Evolutionary conservation across 805 yeast genomes (phyloP), one percentile per base, ranked within the genome.

Genomic region (Zygotorulaspora danielsina): DNA sequence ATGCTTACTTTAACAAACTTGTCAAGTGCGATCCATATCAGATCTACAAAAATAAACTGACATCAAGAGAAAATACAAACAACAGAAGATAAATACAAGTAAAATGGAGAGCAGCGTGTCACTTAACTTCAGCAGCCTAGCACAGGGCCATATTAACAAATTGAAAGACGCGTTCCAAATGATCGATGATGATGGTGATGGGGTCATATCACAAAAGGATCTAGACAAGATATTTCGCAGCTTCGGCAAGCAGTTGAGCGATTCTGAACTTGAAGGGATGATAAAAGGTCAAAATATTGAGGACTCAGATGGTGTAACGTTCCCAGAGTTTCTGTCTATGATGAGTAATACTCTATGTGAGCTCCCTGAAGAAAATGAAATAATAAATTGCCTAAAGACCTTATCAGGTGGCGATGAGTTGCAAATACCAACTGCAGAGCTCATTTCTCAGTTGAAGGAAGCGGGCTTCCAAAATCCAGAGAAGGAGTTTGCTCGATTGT

Each of bases 101-200:
- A 19, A 20, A 12, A 62, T 58, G 54, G 43, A 59, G 11, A 45
- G 46, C 28, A 54, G 60, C 35, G 44, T 51, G 31, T 57, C 69
- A 0, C 55, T 66, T 13, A 61, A 57, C 35, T 60, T 66, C 45
- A 60, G 63, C 32, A 67, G 66, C 44, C 71, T 86, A 13, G 70
- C 80, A 4, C 72, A 76, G 38, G 78, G 71, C 22, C 86, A 84
- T 53, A 76, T 85, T 18, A 67, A 76, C 11, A 81, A 75, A 47
- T 68, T 84, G 40, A 72, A 84, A 41, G 83, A 84, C 49, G 79
- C 93, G 1, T 89, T 88, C 59, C 78, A 84, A 19, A 60, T 85
- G 50, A 76, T 89, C 6, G 96, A 89, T 55, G 82, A 82, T 25
- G 90, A 89, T 45, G 78, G 81, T 18, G 94, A 88, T 53, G 86